Conservation (phyloP, 768 basidiomycete species). For the Chlorophyllum brunneum region DNA sequence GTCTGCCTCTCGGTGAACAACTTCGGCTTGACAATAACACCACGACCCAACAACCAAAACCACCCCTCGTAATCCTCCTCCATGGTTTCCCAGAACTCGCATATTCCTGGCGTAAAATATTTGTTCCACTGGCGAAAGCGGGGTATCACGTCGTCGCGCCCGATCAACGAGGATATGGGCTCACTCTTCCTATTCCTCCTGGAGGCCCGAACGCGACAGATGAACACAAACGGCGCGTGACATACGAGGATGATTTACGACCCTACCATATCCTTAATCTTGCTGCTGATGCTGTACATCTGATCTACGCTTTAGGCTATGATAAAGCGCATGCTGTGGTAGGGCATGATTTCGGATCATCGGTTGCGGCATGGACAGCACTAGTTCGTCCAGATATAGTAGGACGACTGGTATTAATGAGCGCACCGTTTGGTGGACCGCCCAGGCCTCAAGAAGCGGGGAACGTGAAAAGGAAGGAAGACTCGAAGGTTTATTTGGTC, state of each 20-base stretch:
- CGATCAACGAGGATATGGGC: slow-evolving; percentile 56
- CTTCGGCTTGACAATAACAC: background rate
- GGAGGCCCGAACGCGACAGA: slow-evolving; percentile 11
- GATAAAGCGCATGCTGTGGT: slow-evolving; percentile 43
- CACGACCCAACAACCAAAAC: slow-evolving; percentile 16
- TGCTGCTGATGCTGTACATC: slow-evolving; percentile 46
- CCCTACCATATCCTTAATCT: slow-evolving; percentile 50
- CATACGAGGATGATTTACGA: slow-evolving; percentile 47
- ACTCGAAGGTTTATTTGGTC: slow-evolving; percentile 16
- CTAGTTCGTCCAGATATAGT: slow-evolving; percentile 56
- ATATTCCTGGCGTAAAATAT: slow-evolving; percentile 61
- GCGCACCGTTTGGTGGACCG: slow-evolving; percentile 49
- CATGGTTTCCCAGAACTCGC: slow-evolving; percentile 69
- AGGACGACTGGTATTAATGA: slow-evolving; percentile 54
- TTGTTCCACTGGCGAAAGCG: slow-evolving; percentile 42
- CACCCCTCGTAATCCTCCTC: slow-evolving; percentile 51
- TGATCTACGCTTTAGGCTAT: slow-evolving; percentile 50
- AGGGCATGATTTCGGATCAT: slow-evolving; percentile 60
- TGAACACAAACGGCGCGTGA: slow-evolving; percentile 14
- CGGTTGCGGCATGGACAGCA: slow-evolving; percentile 48
- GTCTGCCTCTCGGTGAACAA: slow-evolving; percentile 22
- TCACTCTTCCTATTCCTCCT: slow-evolving; percentile 19
- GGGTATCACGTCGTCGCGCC: slow-evolving; percentile 64
- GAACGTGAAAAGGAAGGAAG: slow-evolving; percentile 6
- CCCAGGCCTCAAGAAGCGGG: slow-evolving; percentile 24